A percentile compares a stretch with the other conserved stretches of the same genome.
These are phyloP conservation scores for Didymella exigua DNA, from an alignment of 2,329 filamentous ascomycete genomes.

Conservation along the genomic window DNA sequence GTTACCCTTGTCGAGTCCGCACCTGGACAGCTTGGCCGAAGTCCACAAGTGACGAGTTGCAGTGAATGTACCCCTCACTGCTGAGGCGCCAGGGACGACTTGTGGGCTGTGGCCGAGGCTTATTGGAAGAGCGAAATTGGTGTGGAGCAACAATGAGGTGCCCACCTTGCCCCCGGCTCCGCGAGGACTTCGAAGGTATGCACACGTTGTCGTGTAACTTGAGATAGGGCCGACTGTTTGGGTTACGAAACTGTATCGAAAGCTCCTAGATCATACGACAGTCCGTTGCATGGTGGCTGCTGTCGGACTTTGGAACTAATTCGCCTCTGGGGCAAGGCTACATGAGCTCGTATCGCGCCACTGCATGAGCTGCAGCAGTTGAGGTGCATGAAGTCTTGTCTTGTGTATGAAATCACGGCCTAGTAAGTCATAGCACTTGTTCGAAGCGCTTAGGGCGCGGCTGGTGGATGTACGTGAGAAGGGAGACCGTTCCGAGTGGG, in stretches of 20 bases:
- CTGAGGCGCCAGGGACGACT: not conserved
- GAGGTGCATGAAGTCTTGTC: not conserved
- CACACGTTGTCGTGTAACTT: not conserved
- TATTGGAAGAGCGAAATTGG: not conserved
- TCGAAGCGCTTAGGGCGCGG: conserved; percentile 6
- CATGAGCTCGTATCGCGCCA: not conserved
- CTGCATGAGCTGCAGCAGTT: not conserved
- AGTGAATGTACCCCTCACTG: conserved; percentile 7
- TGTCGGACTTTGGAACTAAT: not conserved
- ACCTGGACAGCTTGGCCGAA: not conserved
- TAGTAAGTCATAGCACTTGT: not conserved
- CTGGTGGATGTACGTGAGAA: not conserved
- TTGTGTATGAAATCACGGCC: not conserved
- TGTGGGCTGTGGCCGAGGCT: not conserved
- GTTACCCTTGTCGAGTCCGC: not conserved
- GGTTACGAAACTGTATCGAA: not conserved
- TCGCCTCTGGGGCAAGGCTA: not conserved
- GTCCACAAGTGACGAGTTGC: not conserved
- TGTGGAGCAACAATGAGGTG: not conserved
- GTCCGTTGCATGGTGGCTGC: not conserved
- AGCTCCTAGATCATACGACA: not conserved
- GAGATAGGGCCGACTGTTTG: not conserved
- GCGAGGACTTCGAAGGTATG: not conserved
- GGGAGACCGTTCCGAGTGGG: not conserved
- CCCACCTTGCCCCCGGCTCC: not conserved